A percentile compares a stretch with the other conserved stretches of the same genome.
Conservation (phyloP, 2,329 filamentous ascomycete genomes). For the Penicillium sp. region DNA sequence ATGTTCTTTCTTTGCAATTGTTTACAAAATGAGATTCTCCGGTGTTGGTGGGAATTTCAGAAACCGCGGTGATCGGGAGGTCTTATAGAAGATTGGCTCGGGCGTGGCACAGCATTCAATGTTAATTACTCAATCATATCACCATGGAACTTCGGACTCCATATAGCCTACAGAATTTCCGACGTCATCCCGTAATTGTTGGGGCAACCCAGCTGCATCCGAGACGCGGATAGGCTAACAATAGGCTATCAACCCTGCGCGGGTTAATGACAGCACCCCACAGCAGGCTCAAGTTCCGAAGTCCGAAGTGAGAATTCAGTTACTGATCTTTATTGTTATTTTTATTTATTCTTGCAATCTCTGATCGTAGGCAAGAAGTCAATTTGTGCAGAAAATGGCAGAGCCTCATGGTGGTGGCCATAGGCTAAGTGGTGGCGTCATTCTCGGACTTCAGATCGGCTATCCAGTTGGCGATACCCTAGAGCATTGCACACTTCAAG, state of each 20-base stretch:
- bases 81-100: neutral
- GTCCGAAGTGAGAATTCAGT: no score
- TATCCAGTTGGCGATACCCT: constrained; percentile 13
- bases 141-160: neutral
- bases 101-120: neutral
- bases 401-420: neutral
- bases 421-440: neutral
- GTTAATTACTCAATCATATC: neutral
- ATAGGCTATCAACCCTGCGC: constrained; percentile 10
- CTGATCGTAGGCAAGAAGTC: no score
- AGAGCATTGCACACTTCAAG: neutral
- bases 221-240: constrained; percentile 9
- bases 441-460: neutral
- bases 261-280: no score
- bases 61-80: neutral
- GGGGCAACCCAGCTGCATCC: neutral
- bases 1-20: neutral
- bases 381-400: neutral
- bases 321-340: no score
- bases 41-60: no score
- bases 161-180: neutral
- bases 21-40: no score
- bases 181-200: neutral
- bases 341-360: no score
- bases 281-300: no score